Evolutionary conservation across 768 basidiomycete genomes (phyloP), one percentile per base, ranked within the genome.

Genomic region (Ramaria sp.): DNA sequence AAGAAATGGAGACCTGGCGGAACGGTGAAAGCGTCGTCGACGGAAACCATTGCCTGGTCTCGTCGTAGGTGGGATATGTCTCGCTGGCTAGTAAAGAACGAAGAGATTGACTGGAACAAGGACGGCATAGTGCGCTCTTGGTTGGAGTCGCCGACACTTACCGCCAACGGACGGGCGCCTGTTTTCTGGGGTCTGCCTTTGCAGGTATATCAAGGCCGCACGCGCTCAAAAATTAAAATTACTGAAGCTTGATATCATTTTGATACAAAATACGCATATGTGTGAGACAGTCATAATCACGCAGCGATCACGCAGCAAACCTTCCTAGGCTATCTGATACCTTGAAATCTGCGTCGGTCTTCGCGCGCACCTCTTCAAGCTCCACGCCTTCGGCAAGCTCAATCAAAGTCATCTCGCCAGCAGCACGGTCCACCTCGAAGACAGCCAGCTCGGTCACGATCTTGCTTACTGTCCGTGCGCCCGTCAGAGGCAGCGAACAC

Each of bases 361-460:
- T 93, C 22, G 81, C 80, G 69, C 74, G 81, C 42, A 96, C 83
- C 65, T 94, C 90, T 27, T 91, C 90, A 52, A 95, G 66, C 0
- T 82, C 83, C 27, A 86, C 82, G 1, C 92, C 93, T 60, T 86
- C 81, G n/a, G 89, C 90, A 46, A 93, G 63, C 68, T 96, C 94
- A 46, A 76, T 81, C 66, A 97, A 72, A 53, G 78, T 80, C 69
- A 97, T 73, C 62, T 75, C 75, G 15, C 91, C 89, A 43, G 75
- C 79, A 51, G 71, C 71, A 46, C 92, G 77, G 70, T 97, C 87
- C 38, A 96, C 89, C 48, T 88, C 78, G 69, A 97, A 97, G 31
- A 92, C 91, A 17, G 83, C 86, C 20, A 96, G 79, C 65, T 97
- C 94, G 0, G 94, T 96, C 71, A 97, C 83, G 66, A 97, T 93